Evolutionary conservation across 306 rosid genomes (phyloP).

Genomic region (Malus domestica): DNA sequence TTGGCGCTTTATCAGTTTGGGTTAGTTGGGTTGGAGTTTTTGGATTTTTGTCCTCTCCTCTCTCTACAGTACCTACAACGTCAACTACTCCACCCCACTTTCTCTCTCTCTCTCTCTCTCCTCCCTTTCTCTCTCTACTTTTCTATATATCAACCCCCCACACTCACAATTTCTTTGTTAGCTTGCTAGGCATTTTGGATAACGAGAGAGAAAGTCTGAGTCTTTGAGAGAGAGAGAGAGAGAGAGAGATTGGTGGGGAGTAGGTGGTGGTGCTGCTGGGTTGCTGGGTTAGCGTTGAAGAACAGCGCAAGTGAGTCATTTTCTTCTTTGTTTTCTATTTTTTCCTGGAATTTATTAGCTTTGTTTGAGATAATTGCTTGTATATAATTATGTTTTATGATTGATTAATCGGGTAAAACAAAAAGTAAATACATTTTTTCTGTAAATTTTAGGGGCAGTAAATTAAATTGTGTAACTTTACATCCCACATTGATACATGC

Average conservation of each 20-base stretch:
- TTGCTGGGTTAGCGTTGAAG: neutral
- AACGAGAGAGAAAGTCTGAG: neutral
- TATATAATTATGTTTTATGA: neutral
- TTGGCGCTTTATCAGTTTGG: neutral
- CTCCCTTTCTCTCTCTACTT: neutral
- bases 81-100: conserved; percentile 27
- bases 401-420: neutral
- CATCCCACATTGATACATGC: neutral
- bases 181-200: conserved; percentile 13
- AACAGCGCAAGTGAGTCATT: conserved; percentile 5
- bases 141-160: conserved; percentile 38
- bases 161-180: conserved; percentile 10
- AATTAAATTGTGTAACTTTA: neutral
- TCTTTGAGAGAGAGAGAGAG: conserved; percentile 24
- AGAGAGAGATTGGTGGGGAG: conserved; percentile 16
- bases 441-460: neutral
- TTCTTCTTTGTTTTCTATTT: neutral
- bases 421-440: neutral
- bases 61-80: neutral
- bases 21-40: neutral
- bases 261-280: neutral
- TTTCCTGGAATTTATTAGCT: neutral
- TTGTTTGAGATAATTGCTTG: neutral
- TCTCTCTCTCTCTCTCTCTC: neutral
- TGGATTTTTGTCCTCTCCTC: neutral